phyloP scores from a whole-genome alignment of 148 eudicot genomes.

The Gaultheria prostrata region DNA sequence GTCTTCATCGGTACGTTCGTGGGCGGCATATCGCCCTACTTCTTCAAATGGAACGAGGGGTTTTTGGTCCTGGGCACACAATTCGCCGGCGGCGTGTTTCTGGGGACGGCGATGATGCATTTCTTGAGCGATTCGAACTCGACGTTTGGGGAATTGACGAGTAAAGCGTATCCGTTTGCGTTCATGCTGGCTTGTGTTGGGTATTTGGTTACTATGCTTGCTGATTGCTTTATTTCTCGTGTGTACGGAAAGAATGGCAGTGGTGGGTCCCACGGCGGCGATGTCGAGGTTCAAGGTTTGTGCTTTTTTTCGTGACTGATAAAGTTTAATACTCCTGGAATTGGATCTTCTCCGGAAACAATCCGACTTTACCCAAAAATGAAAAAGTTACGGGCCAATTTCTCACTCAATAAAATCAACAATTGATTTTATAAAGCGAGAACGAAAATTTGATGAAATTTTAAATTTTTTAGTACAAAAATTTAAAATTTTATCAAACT shows the following conservation, averaged over 20 bases:
- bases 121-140: conserved; percentile 60
- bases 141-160: conserved; percentile 56
- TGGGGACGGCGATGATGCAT: conserved; percentile 71
- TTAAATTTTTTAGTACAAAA: too few relatives aligned
- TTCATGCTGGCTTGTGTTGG: conserved; percentile 66
- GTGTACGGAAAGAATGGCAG: conserved; percentile 31
- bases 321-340: too few relatives aligned
- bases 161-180: conserved; percentile 54
- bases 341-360: too few relatives aligned
- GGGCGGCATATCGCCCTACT: conserved; percentile 62
- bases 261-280: conserved; percentile 10
- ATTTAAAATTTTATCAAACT: too few relatives aligned
- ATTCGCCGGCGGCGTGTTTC: conserved; percentile 64
- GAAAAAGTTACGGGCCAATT: too few relatives aligned
- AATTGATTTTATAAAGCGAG: too few relatives aligned
- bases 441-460: too few relatives aligned
- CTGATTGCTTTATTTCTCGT: conserved; percentile 40
- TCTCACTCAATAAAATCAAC: too few relatives aligned
- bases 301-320: background rate
- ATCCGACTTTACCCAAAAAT: too few relatives aligned
- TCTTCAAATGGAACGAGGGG: conserved; percentile 60
- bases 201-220: conserved; percentile 60
- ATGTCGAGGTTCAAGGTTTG: conserved; percentile 52
- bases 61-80: conserved; percentile 62
- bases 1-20: conserved; percentile 49